phyloP scores from a whole-genome alignment of 345 rosid species.

The Brassica incana region DNA sequence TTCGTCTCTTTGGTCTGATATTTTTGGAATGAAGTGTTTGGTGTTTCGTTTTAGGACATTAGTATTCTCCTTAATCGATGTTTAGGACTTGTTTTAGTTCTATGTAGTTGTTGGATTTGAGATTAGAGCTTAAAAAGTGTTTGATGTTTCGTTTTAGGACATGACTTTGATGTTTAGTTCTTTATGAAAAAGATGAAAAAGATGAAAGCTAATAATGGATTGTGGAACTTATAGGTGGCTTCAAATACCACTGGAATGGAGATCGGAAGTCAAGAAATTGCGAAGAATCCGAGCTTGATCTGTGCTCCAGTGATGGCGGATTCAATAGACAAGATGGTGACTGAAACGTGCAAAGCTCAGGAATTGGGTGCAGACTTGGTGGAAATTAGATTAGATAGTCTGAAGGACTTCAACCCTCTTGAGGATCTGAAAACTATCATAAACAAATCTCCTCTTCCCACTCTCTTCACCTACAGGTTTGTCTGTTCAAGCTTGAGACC shows the following conservation, averaged over 20 bases:
- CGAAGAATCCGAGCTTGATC: slow-evolving; percentile 61
- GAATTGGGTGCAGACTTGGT: slow-evolving; percentile 78
- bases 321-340: slow-evolving; percentile 57
- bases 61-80: neutral
- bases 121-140: neutral
- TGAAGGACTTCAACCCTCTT: slow-evolving; percentile 50
- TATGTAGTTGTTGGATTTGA: slow-evolving; percentile 4
- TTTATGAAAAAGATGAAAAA: neutral
- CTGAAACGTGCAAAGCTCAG: slow-evolving; percentile 53
- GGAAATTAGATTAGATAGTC: slow-evolving; percentile 76
- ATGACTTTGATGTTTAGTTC: slow-evolving; percentile 2
- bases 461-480: slow-evolving; percentile 90
- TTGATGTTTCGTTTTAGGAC: too few relatives aligned
- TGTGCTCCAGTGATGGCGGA: slow-evolving; percentile 86
- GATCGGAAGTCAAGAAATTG: slow-evolving; percentile 38
- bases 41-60: neutral
- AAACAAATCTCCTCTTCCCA: slow-evolving; percentile 62
- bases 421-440: slow-evolving; percentile 55
- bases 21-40: neutral
- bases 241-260: slow-evolving; percentile 38
- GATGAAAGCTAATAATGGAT: slow-evolving; percentile 16
- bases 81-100: slow-evolving; percentile 1
- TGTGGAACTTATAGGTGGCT: slow-evolving; percentile 38
- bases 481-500: slow-evolving; percentile 5
- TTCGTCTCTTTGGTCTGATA: neutral